Percentiles rank a stretch among this genome's conserved stretches.
Conservation (phyloP, 1,284 basidiomycete species). For the Athelia psychrophila region DNA sequence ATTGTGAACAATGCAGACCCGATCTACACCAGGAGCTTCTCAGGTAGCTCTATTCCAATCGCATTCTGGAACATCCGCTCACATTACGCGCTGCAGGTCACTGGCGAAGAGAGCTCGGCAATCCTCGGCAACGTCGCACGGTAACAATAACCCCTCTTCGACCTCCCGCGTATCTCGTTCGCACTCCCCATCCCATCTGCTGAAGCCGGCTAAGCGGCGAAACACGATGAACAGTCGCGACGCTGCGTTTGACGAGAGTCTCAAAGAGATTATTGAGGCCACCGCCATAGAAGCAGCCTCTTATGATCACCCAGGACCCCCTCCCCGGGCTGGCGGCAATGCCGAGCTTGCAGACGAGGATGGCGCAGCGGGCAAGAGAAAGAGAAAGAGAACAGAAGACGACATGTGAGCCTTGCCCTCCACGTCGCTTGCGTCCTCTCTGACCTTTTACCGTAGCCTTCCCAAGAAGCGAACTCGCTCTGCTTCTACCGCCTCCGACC, state of each 20-base stretch:
- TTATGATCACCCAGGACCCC: slow-evolving; percentile 35
- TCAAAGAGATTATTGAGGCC: slow-evolving; percentile 69
- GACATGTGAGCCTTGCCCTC: slow-evolving; percentile 50
- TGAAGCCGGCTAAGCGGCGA: slow-evolving; percentile 74
- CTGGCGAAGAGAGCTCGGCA: slow-evolving; percentile 62
- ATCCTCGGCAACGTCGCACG: slow-evolving; percentile 56
- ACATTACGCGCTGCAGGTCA: slow-evolving; percentile 40
- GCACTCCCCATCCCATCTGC: slow-evolving; percentile 63
- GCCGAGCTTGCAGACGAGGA: slow-evolving; percentile 22
- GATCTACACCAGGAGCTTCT: slow-evolving; percentile 80
- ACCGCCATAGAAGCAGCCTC: slow-evolving; percentile 68
- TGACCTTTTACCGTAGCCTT: slow-evolving; percentile 32
- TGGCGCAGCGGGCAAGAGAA: slow-evolving; percentile 38
- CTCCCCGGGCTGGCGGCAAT: slow-evolving; percentile 30
- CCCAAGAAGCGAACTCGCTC: slow-evolving; percentile 70
- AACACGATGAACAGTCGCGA: slow-evolving; percentile 98
- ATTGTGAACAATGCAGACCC: slow-evolving; percentile 92
- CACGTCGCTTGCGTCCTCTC: slow-evolving; percentile 10
- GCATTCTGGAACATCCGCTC: slow-evolving; percentile 5
- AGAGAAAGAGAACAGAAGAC: slow-evolving; percentile 72
- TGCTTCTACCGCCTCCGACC: slow-evolving; percentile 64
- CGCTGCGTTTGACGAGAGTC: slow-evolving; percentile 88
- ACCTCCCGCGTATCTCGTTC: slow-evolving; percentile 67
- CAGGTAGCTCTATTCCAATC: slow-evolving; percentile 42
- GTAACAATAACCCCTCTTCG: slow-evolving; percentile 31